Conservation (phyloP, 768 basidiomycete species). For the Tubosaeta sp. region DNA sequence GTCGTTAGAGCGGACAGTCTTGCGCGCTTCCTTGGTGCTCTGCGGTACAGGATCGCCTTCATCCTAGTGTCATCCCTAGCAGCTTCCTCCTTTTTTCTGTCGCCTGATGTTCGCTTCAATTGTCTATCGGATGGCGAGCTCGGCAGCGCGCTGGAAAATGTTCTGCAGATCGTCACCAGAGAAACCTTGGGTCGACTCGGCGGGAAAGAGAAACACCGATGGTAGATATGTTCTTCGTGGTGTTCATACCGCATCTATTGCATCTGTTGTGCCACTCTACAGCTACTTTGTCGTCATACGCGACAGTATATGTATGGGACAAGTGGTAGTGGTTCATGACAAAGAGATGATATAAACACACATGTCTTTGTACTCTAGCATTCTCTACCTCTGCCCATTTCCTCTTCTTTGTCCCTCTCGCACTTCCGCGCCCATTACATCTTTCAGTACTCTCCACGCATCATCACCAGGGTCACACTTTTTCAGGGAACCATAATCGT, state of each 20-base stretch:
- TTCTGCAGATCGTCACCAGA: constrained; percentile 99
- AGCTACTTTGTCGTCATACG: too few relatives aligned
- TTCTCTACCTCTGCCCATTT: neutral
- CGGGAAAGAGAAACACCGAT: constrained; percentile 89
- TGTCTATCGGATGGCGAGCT: constrained; percentile 91
- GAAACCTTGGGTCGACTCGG: constrained; percentile 94
- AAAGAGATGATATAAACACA: too few relatives aligned
- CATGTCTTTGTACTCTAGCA: too few relatives aligned
- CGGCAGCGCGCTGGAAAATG: constrained; percentile 96
- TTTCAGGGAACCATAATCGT: constrained; percentile 63
- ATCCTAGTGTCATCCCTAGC: constrained; percentile 65
- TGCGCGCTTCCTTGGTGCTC: constrained; percentile 86
- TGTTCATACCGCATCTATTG: constrained; percentile 99
- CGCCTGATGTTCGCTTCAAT: constrained; percentile 88
- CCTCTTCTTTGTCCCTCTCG: constrained; percentile 11
- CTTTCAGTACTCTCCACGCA: constrained; percentile 32
- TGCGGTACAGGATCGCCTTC: constrained; percentile 86
- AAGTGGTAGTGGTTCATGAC: constrained; percentile 9
- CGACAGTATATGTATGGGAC: too few relatives aligned
- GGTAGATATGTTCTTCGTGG: constrained; percentile 99
- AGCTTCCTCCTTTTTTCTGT: constrained; percentile 74
- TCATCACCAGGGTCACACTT: constrained; percentile 62
- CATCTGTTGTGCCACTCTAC: too few relatives aligned
- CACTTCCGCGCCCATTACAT: constrained; percentile 18
- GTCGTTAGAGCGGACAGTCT: constrained; percentile 96